Conservation (phyloP, 2,329 filamentous ascomycete species). For the Seiridium unicorne region DNA sequence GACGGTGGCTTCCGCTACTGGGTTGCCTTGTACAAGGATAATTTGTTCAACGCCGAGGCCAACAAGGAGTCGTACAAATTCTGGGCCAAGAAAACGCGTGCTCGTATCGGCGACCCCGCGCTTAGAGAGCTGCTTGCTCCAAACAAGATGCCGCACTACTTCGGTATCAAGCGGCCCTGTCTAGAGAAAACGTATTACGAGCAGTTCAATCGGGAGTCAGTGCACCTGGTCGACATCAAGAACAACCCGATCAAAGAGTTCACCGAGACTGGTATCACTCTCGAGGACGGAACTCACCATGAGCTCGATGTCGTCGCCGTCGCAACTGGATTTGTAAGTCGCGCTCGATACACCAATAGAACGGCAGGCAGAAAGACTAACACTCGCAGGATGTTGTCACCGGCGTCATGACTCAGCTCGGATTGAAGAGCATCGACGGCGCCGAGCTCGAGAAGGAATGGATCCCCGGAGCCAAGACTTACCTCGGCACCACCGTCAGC, state of each 20-base stretch:
- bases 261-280: slow-evolving; percentile 36
- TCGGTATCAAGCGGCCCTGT: slow-evolving; percentile 50
- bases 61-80: slow-evolving; percentile 55
- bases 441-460: slow-evolving; percentile 34
- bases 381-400: slow-evolving; percentile 2
- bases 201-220: slow-evolving; percentile 41
- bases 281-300: slow-evolving; percentile 36
- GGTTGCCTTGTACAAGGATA: slow-evolving; percentile 54
- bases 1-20: slow-evolving; percentile 55
- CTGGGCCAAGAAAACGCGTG: slow-evolving; percentile 50
- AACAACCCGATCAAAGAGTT: slow-evolving; percentile 39
- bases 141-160: slow-evolving; percentile 48
- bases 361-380: neutral
- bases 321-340: slow-evolving; percentile 44
- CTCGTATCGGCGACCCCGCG: slow-evolving; percentile 46
- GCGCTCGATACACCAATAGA: neutral
- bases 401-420: slow-evolving; percentile 25
- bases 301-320: slow-evolving; percentile 43
- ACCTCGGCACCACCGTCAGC: slow-evolving; percentile 40
- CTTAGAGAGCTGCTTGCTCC: slow-evolving; percentile 53
- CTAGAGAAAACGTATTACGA: slow-evolving; percentile 44
- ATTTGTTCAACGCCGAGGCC: slow-evolving; percentile 39
- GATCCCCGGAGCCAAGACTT: slow-evolving; percentile 34
- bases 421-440: slow-evolving; percentile 37
- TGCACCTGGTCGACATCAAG: slow-evolving; percentile 41